Conservation (phyloP, 306 rosid species). For the Spatholobus suberectus region DNA sequence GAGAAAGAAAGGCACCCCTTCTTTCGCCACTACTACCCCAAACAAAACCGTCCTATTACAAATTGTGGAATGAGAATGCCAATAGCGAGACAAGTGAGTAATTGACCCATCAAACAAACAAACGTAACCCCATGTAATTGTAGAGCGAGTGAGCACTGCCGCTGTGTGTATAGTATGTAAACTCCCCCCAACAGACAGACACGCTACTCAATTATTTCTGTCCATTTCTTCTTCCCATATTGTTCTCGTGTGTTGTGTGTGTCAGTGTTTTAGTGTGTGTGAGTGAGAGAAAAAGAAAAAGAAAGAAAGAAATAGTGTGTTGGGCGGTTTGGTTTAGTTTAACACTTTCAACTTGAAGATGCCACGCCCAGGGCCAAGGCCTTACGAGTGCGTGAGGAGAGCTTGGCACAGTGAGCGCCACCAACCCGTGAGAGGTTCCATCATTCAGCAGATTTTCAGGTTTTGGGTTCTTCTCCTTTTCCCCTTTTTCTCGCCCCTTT, state of each 20-base stretch:
- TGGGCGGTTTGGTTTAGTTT: neutral
- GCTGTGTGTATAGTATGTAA: constrained; percentile 37
- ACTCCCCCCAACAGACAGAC: constrained; percentile 40
- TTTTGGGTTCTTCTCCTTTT: constrained; percentile 54
- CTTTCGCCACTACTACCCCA: constrained; percentile 41
- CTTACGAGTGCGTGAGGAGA: constrained; percentile 96
- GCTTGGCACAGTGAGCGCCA: constrained; percentile 99
- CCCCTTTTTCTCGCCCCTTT: neutral
- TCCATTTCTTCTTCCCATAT: constrained; percentile 39
- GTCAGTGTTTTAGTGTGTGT: neutral
- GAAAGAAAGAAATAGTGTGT: neutral
- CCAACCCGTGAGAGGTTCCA: constrained; percentile 86
- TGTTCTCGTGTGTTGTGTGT: constrained; percentile 29
- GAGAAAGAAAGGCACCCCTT: constrained; percentile 59
- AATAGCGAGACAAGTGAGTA: constrained; percentile 28
- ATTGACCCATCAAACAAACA: constrained; percentile 57
- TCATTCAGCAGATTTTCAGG: constrained; percentile 98
- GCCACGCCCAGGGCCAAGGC: constrained; percentile 99
- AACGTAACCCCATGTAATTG: constrained; percentile 54
- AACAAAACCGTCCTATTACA: constrained; percentile 65
- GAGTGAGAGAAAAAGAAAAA: neutral
- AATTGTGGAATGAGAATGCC: constrained; percentile 55
- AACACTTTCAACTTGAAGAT: constrained; percentile 52
- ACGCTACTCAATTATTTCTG: constrained; percentile 46
- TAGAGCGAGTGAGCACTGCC: constrained; percentile 29